These are phyloP conservation scores for Pholiota adiposa DNA, from an alignment of 1,284 basidiomycete genomes.

Conservation along the genomic window DNA sequence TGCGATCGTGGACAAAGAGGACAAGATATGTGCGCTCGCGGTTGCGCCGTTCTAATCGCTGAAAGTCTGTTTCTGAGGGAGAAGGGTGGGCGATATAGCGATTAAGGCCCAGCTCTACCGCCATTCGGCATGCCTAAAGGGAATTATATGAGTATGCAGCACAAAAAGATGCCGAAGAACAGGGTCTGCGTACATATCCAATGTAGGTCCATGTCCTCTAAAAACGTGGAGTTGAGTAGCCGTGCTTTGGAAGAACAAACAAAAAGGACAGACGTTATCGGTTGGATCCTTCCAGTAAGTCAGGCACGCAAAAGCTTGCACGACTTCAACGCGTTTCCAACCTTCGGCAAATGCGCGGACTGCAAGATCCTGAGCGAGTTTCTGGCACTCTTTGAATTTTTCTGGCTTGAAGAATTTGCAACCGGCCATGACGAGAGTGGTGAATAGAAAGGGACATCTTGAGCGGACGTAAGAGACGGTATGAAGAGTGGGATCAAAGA, in stretches of 20 bases:
- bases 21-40: conserved; percentile 83
- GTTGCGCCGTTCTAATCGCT: conserved; percentile 75
- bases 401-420: conserved; percentile 84
- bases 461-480: conserved; percentile 74
- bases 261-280: conserved; percentile 59
- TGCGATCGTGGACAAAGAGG: conserved; percentile 81
- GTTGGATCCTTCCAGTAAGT: conserved; percentile 89
- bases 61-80: conserved; percentile 61
- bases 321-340: conserved; percentile 79
- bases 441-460: conserved; percentile 79
- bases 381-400: conserved; percentile 67
- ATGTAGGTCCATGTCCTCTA: conserved; percentile 85
- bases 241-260: conserved; percentile 6
- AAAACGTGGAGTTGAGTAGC: conserved; percentile 12
- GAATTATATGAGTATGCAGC: conserved; percentile 15
- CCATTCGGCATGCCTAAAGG: conserved; percentile 79
- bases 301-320: conserved; percentile 83
- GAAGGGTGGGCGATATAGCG: conserved; percentile 60
- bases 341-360: conserved; percentile 77
- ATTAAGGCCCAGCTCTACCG: conserved; percentile 79
- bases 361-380: conserved; percentile 71
- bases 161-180: conserved; percentile 9
- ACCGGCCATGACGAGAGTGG: conserved; percentile 79
- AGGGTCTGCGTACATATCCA: conserved; percentile 62
- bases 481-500: conserved; percentile 81